Base-by-base conservation (phyloP, 352 stramenopile species). In the Phytopythium vexans region DNA sequence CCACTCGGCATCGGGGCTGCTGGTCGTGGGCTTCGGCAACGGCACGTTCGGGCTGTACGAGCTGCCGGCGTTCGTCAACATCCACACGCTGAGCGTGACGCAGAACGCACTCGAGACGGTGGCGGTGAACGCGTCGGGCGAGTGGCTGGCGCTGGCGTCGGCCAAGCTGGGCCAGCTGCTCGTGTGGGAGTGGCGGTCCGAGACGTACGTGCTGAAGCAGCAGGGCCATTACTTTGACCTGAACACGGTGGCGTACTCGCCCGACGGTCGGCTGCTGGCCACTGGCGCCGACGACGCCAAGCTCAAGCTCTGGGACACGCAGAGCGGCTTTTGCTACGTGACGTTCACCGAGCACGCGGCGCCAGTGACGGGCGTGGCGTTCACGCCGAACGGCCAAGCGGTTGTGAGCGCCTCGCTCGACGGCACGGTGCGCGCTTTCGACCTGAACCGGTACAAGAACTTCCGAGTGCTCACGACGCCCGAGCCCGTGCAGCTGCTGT, bases 171-270 rank as follows among this genome's bases (percentile, higher is more conserved):
- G 98, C n/a, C 97, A 99, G 77, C 70, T 99, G 31, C 78, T 99
- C 14, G 97, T 99, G 35, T 99, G 97, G 97, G 97, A 99, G 64
- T 99, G 97, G 97, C 83, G 97, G 54, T 98, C 92, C 0, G 98
- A 99, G 83, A 99, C 96, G 16, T 99, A 99, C 60, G 94, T 99
- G 42, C 77, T 99, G 10, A 99, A 99, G 73, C 98, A 99, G 72
- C 96, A 99, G 60, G 97, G 97, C 44, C 97, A 99, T 80, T 97
- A 97, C 50, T 99, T 99, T 64, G 96, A 98, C 57, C 87, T 99
- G 58, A 98, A 98, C 60, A 77, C 88, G 42, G 88, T 99, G 41
- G 97, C 97, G 39, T 99, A 99, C 73, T 98, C 94, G 14, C 95
- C 96, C 0, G 97, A 99, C 60, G 97, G 97, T 21, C 83, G 96